Base-by-base conservation (phyloP, 2,329 filamentous ascomycete genomes). In the Trichophyton simii region DNA sequence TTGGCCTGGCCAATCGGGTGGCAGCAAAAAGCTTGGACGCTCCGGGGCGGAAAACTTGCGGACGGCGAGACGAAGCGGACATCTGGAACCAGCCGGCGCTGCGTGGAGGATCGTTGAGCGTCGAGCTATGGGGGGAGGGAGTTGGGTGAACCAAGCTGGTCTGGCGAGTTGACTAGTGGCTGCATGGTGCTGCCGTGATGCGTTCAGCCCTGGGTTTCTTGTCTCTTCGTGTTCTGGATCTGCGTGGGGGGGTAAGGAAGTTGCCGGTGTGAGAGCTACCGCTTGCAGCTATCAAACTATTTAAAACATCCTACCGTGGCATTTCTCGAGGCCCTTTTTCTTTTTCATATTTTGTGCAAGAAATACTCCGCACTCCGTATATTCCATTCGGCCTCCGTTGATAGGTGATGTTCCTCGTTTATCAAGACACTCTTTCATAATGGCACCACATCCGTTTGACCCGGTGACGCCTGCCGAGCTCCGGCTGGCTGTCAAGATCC, bases 381-480 rank as follows among this genome's bases (percentile, higher is more conserved):
- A 20, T 22, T 42, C n/a, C 5, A 8, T 7, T n/a, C n/a, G 2
- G 41, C 5, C 11, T 48, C 2, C 20, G 44, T 22, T 48, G 20
- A 22, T 38, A 38, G 34, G 20, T 20, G 44, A 6, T 48, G n/a
- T 25, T 20, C 18, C 20, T 22, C 44, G 28, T 22, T 15, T 18
- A 44, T 20, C 15, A 44, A 20, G 18, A n/a, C 6, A 22, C 20
- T 7, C 20, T 8, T 7, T 20, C 46, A 28, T 28, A 52, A 52
- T 52, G 46, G 22, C 46, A 13, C 46, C 58, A 20, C 74, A 76
- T 65, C 74, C 74, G 9, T 75, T 76, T 60, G 73, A 75, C 63
- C 72, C 73, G 18, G 70, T 76, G 55, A 73, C 71, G 13, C 71
- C 73, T 20, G 69, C 65, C 60, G 74, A 76, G 61, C 75, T 76